A percentile compares a stretch with the other conserved stretches of the same genome.
Conservation (phyloP, 345 rosid species). For the Ailanthus altissimus region DNA sequence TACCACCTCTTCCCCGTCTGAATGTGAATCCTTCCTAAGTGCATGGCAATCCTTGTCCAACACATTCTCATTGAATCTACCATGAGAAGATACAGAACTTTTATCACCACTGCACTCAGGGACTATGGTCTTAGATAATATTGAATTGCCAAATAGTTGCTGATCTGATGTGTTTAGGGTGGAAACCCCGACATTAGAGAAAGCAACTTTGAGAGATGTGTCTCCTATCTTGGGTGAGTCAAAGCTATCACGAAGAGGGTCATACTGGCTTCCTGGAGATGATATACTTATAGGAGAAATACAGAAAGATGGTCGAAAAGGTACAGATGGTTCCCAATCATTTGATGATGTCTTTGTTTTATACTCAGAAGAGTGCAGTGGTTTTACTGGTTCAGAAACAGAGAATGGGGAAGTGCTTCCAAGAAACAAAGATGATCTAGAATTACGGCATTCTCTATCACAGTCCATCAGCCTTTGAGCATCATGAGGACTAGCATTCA, state of each 20-base stretch:
- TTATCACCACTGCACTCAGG: constrained; percentile 49
- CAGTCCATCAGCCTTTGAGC: constrained; percentile 36
- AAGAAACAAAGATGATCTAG: constrained; percentile 37
- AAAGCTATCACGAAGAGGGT: constrained; percentile 62
- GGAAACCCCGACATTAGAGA: constrained; percentile 39
- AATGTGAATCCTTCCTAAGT: constrained; percentile 36
- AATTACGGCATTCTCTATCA: constrained; percentile 29
- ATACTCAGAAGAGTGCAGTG: constrained; percentile 26
- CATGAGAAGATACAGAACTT: constrained; percentile 43
- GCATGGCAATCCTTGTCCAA: constrained; percentile 33
- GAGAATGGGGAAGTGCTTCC: constrained; percentile 42
- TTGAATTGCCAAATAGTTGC: constrained; percentile 36
- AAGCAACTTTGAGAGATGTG: constrained; percentile 35
- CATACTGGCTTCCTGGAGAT: constrained; percentile 55
- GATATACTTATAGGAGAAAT: constrained; percentile 48
- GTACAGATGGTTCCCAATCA: constrained; percentile 91
- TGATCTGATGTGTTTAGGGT: constrained; percentile 34
- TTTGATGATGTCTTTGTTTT: constrained; percentile 46
- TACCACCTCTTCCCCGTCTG: constrained; percentile 40
- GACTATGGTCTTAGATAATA: constrained; percentile 22
- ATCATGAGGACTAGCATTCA: constrained; percentile 36
- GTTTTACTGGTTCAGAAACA: constrained; percentile 39
- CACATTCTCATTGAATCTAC: constrained; percentile 38
- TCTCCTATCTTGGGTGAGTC: constrained; percentile 43
- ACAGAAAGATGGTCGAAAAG: constrained; percentile 71